A percentile compares a stretch with the other conserved stretches of the same genome.
Conservation (phyloP, 345 rosid species). For the Arabidopsis suecica region DNA sequence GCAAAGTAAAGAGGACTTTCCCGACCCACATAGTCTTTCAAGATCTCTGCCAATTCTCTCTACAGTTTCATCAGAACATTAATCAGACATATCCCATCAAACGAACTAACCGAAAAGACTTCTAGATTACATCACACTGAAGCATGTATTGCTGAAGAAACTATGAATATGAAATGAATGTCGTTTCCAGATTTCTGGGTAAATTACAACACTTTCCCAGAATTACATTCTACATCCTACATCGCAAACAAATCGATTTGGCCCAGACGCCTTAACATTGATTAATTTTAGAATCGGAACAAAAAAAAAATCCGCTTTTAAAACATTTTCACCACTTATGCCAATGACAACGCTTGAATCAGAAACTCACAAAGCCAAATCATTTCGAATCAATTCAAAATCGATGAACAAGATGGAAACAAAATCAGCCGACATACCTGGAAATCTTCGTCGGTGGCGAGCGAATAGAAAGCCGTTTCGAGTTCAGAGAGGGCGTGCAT, state of each 20-base stretch:
- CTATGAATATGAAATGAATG: not conserved
- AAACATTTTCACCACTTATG: not conserved
- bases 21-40: conserved; percentile 93
- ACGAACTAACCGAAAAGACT: not conserved
- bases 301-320: not conserved
- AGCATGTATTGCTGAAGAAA: not conserved
- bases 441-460: conserved; percentile 65
- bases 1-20: conserved; percentile 94
- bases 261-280: not conserved
- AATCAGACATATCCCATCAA: conserved; percentile 5
- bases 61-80: conserved; percentile 36
- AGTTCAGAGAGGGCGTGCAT: conserved; percentile 88
- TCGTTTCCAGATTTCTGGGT: conserved; percentile 1
- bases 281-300: not conserved
- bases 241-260: not conserved
- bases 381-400: not conserved
- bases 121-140: conserved; percentile 1
- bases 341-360: not conserved
- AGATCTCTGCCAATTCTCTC: conserved; percentile 72
- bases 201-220: not conserved
- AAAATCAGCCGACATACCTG: conserved; percentile 55
- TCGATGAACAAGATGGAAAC: not conserved
- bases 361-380: not conserved
- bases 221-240: not conserved
- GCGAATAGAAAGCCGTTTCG: conserved; percentile 70